Evolutionary conservation across 2,329 filamentous ascomycete species (phyloP).

Genomic region (Colletotrichum cuscutae): DNA sequence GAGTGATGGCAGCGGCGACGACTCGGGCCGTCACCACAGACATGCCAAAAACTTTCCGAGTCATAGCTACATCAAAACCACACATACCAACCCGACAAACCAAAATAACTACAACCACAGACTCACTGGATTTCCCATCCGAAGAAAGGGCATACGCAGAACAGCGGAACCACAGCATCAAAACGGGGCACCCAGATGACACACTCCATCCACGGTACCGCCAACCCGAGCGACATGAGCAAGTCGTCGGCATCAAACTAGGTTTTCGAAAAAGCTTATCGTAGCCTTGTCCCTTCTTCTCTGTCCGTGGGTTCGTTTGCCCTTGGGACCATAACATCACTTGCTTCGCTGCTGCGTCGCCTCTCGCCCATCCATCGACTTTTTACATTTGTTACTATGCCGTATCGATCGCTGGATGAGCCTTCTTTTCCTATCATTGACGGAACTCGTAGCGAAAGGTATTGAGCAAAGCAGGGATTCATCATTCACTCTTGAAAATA

Average conservation of each 20-base stretch:
- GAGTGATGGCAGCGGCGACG: not conserved
- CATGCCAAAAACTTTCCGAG: not conserved
- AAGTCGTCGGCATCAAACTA: not conserved
- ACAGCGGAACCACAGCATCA: not conserved
- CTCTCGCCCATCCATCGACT: no score
- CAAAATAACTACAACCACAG: not conserved
- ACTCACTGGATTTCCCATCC: not conserved
- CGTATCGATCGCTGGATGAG: no score
- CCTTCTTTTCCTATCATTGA: no score
- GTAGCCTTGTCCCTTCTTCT: not conserved
- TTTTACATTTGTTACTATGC: no score
- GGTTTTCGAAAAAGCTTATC: not conserved
- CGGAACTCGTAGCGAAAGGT: no score
- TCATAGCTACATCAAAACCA: not conserved
- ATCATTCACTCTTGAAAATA: no score
- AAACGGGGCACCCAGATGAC: no score
- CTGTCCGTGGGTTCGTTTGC: not conserved
- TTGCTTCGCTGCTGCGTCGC: no score
- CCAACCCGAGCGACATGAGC: no score
- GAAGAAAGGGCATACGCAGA: not conserved
- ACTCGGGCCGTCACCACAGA: not conserved
- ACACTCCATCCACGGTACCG: no score
- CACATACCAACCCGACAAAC: not conserved
- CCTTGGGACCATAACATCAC: not conserved
- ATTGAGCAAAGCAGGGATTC: no score